A percentile compares a stretch with the other conserved stretches of the same genome.
phyloP scores from a whole-genome alignment of 2,329 filamentous ascomycete species.

The Apiospora kogelbergensis region DNA sequence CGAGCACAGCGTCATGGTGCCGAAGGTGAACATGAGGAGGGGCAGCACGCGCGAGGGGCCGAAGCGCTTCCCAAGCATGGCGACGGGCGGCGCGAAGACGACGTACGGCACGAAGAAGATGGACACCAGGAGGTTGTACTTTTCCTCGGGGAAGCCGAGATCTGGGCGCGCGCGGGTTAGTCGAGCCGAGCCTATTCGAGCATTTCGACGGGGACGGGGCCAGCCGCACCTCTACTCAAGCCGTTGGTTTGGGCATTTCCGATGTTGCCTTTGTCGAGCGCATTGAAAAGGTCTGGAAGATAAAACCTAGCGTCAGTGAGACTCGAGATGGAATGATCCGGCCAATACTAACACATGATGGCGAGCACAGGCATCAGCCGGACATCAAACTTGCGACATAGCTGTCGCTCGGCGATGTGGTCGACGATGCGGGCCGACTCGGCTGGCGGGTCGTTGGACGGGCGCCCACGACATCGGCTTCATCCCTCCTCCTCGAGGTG shows the following conservation, averaged over 20 bases:
- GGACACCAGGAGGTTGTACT: constrained; percentile 69
- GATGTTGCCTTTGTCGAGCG: constrained; percentile 51
- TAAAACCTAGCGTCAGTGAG: neutral
- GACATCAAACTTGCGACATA: constrained; percentile 56
- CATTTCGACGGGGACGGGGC: neutral
- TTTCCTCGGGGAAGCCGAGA: constrained; percentile 57
- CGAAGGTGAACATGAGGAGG: constrained; percentile 65
- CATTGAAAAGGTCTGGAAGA: constrained; percentile 39
- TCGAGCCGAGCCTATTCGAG: too few relatives aligned
- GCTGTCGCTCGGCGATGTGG: constrained; percentile 44
- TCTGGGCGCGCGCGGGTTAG: too few relatives aligned
- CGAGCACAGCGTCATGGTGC: constrained; percentile 61
- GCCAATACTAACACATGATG: constrained; percentile 41
- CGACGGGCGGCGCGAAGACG: constrained; percentile 63
- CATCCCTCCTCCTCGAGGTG: neutral
- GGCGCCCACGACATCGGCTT: neutral
- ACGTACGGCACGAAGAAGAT: constrained; percentile 77
- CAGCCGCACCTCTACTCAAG: constrained; percentile 32
- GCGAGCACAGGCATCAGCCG: constrained; percentile 55
- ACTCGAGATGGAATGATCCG: neutral
- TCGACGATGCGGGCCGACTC: constrained; percentile 35
- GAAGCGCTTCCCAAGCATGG: constrained; percentile 67
- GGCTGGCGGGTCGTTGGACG: neutral
- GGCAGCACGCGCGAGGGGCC: constrained; percentile 65
- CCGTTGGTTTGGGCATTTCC: constrained; percentile 59